Percentiles rank a stretch among this genome's conserved stretches.
phyloP scores from a whole-genome alignment of 1,284 basidiomycete genomes.

The Naganishia liquefaciens region DNA sequence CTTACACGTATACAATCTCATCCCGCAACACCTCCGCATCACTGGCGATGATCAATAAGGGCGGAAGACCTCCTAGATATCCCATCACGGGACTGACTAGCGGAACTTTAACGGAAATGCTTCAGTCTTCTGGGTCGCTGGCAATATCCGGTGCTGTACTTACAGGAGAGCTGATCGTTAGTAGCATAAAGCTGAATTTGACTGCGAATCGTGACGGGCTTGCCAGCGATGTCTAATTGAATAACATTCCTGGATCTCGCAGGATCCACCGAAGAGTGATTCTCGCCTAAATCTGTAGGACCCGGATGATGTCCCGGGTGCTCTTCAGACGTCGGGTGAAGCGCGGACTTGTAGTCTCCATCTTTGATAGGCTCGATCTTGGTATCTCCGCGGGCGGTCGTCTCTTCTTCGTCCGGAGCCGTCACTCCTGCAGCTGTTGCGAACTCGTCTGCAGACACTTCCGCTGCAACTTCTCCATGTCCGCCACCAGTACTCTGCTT shows the following conservation, averaged over 20 bases:
- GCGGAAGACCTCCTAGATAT: constrained; percentile 88
- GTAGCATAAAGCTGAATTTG: constrained; percentile 89
- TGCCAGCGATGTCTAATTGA: constrained; percentile 53
- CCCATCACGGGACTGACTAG: constrained; percentile 62
- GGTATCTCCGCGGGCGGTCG: constrained; percentile 32
- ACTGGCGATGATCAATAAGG: constrained; percentile 79
- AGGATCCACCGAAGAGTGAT: constrained; percentile 33
- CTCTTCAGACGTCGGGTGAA: constrained; percentile 39
- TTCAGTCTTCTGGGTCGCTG: too few relatives aligned
- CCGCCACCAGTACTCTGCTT: constrained; percentile 1
- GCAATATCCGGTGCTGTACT: constrained; percentile 49
- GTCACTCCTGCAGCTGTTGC: constrained; percentile 14
- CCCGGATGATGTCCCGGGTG: constrained; percentile 30
- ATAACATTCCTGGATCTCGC: constrained; percentile 35
- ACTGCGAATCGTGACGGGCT: constrained; percentile 59
- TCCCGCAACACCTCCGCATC: constrained; percentile 91
- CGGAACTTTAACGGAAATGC: neutral
- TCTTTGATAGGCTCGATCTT: constrained; percentile 24
- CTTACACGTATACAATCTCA: constrained; percentile 84
- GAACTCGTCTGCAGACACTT: constrained; percentile 24
- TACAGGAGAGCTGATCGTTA: constrained; percentile 79
- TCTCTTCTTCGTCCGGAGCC: constrained; percentile 24
- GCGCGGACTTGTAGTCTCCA: constrained; percentile 31
- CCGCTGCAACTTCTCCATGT: neutral
- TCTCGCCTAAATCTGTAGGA: constrained; percentile 24